Percentiles rank a stretch among this genome's conserved stretches.
Evolutionary conservation across 306 rosid genomes (phyloP).

Genomic region (Abrus pulchellus): DNA sequence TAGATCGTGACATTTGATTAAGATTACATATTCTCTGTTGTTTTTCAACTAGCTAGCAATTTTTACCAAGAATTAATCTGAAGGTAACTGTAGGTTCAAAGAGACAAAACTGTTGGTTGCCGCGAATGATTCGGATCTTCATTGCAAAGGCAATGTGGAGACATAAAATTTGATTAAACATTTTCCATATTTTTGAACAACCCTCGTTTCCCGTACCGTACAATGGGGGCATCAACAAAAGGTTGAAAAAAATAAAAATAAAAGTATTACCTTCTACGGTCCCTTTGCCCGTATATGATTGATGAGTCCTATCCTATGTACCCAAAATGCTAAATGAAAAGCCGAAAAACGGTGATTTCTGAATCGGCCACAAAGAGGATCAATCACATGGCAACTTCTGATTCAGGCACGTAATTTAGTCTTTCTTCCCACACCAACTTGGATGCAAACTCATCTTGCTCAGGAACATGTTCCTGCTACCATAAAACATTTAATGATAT

Average conservation of each 20-base stretch:
- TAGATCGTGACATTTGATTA: not conserved
- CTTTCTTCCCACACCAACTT: conserved; percentile 98
- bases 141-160: conserved; percentile 33
- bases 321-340: conserved; percentile 47
- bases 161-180: conserved; percentile 24
- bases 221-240: conserved; percentile 29
- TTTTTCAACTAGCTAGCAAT: conserved; percentile 18
- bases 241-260: conserved; percentile 36
- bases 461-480: conserved; percentile 87
- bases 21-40: not conserved
- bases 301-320: conserved; percentile 54
- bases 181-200: conserved; percentile 43
- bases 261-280: conserved; percentile 46
- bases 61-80: not conserved
- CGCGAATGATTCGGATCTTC: not conserved
- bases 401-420: conserved; percentile 68
- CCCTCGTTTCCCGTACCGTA: conserved; percentile 36
- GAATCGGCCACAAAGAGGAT: conserved; percentile 22
- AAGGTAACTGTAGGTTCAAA: not conserved
- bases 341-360: conserved; percentile 45
- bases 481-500: conserved; percentile 6
- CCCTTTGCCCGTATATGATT: conserved; percentile 54
- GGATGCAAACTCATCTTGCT: conserved; percentile 84
- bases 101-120: not conserved
- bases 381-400: conserved; percentile 78